Conservation (phyloP, 75 land plant species). For the Isoetes taiwanensis region DNA sequence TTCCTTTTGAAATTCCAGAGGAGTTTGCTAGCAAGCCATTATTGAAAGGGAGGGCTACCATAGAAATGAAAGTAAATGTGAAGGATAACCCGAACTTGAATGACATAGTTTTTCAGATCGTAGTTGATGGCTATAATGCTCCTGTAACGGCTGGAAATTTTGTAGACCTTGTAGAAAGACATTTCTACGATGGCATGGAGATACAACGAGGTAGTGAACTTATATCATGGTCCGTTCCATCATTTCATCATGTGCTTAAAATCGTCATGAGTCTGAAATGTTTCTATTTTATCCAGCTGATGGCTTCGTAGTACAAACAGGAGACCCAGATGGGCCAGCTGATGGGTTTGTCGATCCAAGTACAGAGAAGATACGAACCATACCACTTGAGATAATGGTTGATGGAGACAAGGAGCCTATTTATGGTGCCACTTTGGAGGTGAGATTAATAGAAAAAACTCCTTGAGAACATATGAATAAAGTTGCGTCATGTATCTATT, state of each 20-base stretch:
- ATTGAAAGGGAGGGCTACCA: slow-evolving; percentile 88
- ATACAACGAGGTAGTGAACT: slow-evolving; percentile 77
- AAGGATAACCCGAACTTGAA: slow-evolving; percentile 90
- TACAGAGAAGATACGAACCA: slow-evolving; percentile 66
- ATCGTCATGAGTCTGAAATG: too few relatives aligned
- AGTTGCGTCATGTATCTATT: slow-evolving; percentile 7
- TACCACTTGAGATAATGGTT: slow-evolving; percentile 94
- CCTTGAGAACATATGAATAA: background rate
- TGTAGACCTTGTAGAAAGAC: slow-evolving; percentile 81
- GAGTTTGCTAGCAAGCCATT: slow-evolving; percentile 82
- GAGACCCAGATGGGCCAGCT: slow-evolving; percentile 97
- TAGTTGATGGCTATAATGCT: slow-evolving; percentile 96
- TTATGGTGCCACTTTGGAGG: slow-evolving; percentile 95
- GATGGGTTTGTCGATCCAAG: slow-evolving; percentile 97
- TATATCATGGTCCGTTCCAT: background rate
- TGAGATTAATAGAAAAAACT: slow-evolving; percentile 7
- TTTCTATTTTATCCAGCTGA: slow-evolving; percentile 80
- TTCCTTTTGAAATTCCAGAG: slow-evolving; percentile 88
- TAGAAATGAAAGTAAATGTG: slow-evolving; percentile 94
- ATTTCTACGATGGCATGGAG: slow-evolving; percentile 99
- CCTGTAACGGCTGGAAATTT: slow-evolving; percentile 98
- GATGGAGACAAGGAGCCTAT: slow-evolving; percentile 81
- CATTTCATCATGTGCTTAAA: background rate
- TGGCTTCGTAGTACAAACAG: slow-evolving; percentile 98
- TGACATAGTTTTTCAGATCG: slow-evolving; percentile 60